phyloP scores from a whole-genome alignment of 2,329 filamentous ascomycete genomes.

The Penicillium sp. region DNA sequence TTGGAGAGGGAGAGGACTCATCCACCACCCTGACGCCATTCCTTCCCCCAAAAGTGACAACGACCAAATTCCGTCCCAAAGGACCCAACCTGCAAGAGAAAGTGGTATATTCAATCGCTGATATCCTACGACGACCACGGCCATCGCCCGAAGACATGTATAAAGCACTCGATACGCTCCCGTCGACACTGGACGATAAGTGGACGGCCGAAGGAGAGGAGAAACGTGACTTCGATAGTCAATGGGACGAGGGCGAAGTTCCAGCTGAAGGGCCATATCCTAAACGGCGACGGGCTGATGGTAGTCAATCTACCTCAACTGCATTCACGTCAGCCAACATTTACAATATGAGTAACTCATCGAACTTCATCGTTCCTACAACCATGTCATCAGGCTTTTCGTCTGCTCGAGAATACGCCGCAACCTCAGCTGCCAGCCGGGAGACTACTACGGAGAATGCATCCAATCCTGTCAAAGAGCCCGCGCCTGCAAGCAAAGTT shows the following conservation, averaged over 20 bases:
- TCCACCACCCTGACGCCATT: constrained; percentile 74
- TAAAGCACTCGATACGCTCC: constrained; percentile 42
- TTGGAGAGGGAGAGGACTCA: constrained; percentile 52
- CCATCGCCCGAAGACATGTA: constrained; percentile 62
- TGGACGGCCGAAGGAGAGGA: constrained; percentile 69
- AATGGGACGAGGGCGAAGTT: constrained; percentile 40
- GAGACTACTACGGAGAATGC: constrained; percentile 16
- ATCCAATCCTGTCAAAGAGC: constrained; percentile 25
- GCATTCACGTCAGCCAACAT: constrained; percentile 48
- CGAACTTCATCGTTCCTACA: constrained; percentile 41
- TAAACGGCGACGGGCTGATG: constrained; percentile 35
- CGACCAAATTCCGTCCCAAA: constrained; percentile 58
- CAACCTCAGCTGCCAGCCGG: constrained; percentile 35
- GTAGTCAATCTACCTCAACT: constrained; percentile 25
- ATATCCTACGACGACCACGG: constrained; percentile 68
- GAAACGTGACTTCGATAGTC: constrained; percentile 35
- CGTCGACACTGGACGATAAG: constrained; percentile 66
- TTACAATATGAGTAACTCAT: constrained; percentile 66
- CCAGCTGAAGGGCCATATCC: constrained; percentile 27
- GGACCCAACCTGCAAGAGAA: constrained; percentile 72
- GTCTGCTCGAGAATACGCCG: constrained; percentile 61
- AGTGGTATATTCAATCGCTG: constrained; percentile 68
- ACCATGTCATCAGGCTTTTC: constrained; percentile 61
- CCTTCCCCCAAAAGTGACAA: constrained; percentile 61
- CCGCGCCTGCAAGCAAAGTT: constrained; percentile 26